phyloP scores from a whole-genome alignment of 768 basidiomycete genomes.

The Tephrocybe sp. region DNA sequence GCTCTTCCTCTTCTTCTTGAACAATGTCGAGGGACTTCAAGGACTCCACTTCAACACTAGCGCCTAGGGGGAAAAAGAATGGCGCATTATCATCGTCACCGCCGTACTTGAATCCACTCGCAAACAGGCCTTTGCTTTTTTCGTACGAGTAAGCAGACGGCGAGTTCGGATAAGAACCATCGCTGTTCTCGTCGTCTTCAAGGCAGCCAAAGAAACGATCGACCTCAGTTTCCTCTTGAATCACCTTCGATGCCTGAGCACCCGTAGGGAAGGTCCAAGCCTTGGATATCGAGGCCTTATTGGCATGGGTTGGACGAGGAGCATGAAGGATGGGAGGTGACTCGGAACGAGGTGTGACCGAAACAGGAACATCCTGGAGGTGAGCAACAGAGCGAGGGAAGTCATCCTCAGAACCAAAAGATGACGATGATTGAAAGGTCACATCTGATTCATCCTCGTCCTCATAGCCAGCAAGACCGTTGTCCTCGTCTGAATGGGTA shows the following conservation, averaged over 20 bases:
- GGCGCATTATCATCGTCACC: conserved; percentile 51
- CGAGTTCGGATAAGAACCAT: conserved; percentile 39
- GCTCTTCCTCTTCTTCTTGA: conserved; percentile 46
- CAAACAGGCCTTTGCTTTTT: conserved; percentile 58
- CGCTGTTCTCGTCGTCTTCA: conserved; percentile 46
- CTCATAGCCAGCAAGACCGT: conserved; percentile 64
- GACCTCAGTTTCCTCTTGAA: conserved; percentile 37
- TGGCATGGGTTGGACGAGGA: conserved; percentile 26
- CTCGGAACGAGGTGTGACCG: conserved; percentile 21
- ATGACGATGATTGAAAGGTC: conserved; percentile 49
- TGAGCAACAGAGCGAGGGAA: conserved; percentile 30
- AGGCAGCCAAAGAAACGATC: conserved; percentile 79
- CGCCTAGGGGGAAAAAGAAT: conserved; percentile 40
- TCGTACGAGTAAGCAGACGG: conserved; percentile 47
- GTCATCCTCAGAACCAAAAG: conserved; percentile 54
- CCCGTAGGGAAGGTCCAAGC: conserved; percentile 66
- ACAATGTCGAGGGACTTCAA: conserved; percentile 35
- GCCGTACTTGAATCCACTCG: conserved; percentile 46
- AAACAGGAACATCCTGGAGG: conserved; percentile 22
- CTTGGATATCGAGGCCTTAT: conserved; percentile 52
- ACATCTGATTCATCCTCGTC: conserved; percentile 63
- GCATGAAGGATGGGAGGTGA: conserved; percentile 20
- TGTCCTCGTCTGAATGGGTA: conserved; percentile 46
- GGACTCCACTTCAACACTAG: conserved; percentile 34
- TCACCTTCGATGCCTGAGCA: conserved; percentile 16